Base-by-base conservation (phyloP, 306 rosid genomes). In the Vigna trinervia region DNA sequence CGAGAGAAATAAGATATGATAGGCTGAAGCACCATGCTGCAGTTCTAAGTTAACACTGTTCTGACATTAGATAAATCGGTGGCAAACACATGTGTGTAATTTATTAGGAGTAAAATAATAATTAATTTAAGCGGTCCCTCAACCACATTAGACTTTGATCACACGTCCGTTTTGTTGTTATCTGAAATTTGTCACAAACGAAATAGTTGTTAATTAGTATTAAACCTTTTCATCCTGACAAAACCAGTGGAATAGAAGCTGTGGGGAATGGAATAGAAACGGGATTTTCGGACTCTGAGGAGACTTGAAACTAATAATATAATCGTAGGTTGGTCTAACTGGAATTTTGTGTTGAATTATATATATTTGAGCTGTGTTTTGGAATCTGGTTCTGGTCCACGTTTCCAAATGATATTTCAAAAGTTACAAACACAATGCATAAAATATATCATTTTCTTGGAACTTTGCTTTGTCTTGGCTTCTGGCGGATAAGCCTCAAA, bases 211-310 rank as follows among this genome's bases (percentile, higher is more conserved):
- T 63, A 15, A 14, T 67, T 17, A 39, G 1, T 46, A 63, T 75
- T 85, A 69, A 77, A 80, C 72, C 71, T 62, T 22, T 82, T 80
- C 48, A 71, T 58, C 75, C 98, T 89, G 98, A 85, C 92, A 88
- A 79, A 82, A 75, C 75, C 94, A 91, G 94, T 91, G 90, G 99
- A 96, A 92, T 96, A 96, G 99, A 96, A 96, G 87, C 94, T 96
- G 82, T 89, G 97, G 97, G 68, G 96, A 96, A 96, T 91, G 98
- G 99, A 96, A 96, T 96, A 91, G 99, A 96, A 96, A 88, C 99
- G 75, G 97, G 92, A 93, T 90, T 91, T 91, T 86, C 84, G 88
- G 87, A 93, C 88, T 88, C 86, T 89, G 82, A 91, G 98, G 88
- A 77, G 50, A 84, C 81, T 69, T 60, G 68, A 34, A 61, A 61